A percentile compares a stretch with the other conserved stretches of the same genome.
Conservation (phyloP, 495 filamentous ascomycete genomes). For the Hypoxylon trugodes region DNA sequence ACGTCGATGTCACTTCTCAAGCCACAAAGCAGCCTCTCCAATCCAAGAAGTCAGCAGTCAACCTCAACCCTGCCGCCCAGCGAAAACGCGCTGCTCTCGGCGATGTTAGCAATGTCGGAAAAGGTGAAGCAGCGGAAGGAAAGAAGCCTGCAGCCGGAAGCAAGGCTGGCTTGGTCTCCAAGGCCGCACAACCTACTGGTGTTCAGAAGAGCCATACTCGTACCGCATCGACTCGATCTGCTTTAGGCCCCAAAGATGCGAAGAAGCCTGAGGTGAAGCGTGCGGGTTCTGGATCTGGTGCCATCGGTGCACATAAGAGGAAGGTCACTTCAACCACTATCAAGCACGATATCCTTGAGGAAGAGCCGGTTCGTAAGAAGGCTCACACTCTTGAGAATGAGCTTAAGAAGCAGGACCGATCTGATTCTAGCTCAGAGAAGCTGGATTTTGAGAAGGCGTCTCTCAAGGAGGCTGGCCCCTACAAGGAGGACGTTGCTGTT, state of each 20-base stretch:
- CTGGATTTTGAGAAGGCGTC: conserved; percentile 67
- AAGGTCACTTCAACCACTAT: conserved; percentile 58
- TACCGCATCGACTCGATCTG: conserved; percentile 69
- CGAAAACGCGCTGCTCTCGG: conserved; percentile 82
- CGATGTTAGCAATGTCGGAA: conserved; percentile 94
- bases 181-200: conserved; percentile 76
- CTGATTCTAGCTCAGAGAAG: conserved; percentile 51
- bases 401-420: conserved; percentile 43
- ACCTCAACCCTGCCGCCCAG: conserved; percentile 59
- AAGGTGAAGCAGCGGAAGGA: conserved; percentile 70
- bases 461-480: conserved; percentile 76
- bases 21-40: conserved; percentile 71
- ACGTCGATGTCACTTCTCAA: conserved; percentile 60
- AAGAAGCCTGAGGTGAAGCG: conserved; percentile 75
- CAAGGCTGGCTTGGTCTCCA: conserved; percentile 75
- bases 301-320: conserved; percentile 70
- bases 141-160: conserved; percentile 70
- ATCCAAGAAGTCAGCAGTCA: conserved; percentile 74
- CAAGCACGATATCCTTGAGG: conserved; percentile 69
- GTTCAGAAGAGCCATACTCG: conserved; percentile 78
- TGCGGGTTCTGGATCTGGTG: conserved; percentile 75
- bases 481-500: conserved; percentile 61
- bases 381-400: conserved; percentile 46
- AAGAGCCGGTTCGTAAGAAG: conserved; percentile 64
- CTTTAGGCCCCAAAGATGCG: conserved; percentile 68